phyloP scores from a whole-genome alignment of 2,329 filamentous ascomycete species.

The Penicillium sp. region DNA sequence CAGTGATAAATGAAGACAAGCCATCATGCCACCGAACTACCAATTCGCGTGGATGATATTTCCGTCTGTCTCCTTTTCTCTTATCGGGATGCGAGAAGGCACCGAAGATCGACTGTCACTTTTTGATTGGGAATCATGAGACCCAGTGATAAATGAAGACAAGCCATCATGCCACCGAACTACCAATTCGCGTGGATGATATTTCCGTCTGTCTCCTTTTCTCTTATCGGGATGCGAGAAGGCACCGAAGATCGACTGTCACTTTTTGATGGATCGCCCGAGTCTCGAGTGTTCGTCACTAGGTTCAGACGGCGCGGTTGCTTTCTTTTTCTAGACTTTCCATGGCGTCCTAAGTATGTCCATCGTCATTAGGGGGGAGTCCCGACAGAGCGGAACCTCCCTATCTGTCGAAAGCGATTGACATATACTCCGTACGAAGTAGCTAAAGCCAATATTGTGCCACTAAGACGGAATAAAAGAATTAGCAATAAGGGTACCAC shows the following conservation, averaged over 20 bases:
- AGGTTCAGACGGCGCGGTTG: conserved; percentile 5
- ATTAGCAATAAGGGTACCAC: background rate
- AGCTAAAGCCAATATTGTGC: too few relatives aligned
- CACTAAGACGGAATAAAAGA: background rate
- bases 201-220: background rate
- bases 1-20: conserved; percentile 3
- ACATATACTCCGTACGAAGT: background rate
- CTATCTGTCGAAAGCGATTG: background rate
- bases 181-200: conserved; percentile 4
- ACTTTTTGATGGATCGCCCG: conserved; percentile 1
- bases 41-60: conserved; percentile 3
- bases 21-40: background rate
- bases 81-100: background rate
- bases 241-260: background rate
- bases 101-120: conserved; percentile 3
- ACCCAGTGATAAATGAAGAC: conserved; percentile 6
- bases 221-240: background rate
- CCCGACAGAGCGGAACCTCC: conserved; percentile 9
- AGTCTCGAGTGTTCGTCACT: conserved; percentile 5
- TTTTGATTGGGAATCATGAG: conserved; percentile 9
- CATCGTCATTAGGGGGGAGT: conserved; percentile 8
- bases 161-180: background rate
- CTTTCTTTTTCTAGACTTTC: conserved; percentile 14
- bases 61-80: background rate
- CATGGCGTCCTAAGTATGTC: conserved; percentile 7